Percentiles rank a stretch among this genome's conserved stretches.
Evolutionary conservation across 371 early-diverging fungal genomes (phyloP).

Genomic region (Mortierella sp.): DNA sequence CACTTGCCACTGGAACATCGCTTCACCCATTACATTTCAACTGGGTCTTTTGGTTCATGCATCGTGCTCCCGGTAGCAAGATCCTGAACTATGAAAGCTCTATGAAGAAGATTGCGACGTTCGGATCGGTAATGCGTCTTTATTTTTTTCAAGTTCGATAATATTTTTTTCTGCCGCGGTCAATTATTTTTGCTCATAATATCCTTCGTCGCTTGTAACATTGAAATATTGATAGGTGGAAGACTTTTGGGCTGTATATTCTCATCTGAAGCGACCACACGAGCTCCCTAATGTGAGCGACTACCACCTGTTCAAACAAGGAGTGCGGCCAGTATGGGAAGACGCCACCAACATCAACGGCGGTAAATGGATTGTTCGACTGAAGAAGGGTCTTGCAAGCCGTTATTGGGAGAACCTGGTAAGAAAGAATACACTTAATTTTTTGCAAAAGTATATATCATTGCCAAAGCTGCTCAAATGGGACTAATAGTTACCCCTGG

Average conservation of each 20-base stretch:
- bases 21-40: constrained; percentile 50
- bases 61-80: constrained; percentile 87
- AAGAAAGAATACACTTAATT: constrained; percentile 11
- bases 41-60: constrained; percentile 94
- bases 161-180: too few relatives aligned
- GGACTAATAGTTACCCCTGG: too few relatives aligned
- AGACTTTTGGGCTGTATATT: constrained; percentile 94
- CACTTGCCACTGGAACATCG: constrained; percentile 4
- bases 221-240: constrained; percentile 70
- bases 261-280: constrained; percentile 85
- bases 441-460: too few relatives aligned
- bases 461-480: too few relatives aligned
- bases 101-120: constrained; percentile 88
- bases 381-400: constrained; percentile 93
- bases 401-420: constrained; percentile 95
- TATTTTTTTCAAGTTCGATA: too few relatives aligned
- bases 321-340: constrained; percentile 99
- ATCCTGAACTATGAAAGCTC: constrained; percentile 88
- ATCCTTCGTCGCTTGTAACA: too few relatives aligned
- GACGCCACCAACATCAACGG: constrained; percentile 92
- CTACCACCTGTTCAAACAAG: constrained; percentile 94
- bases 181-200: too few relatives aligned
- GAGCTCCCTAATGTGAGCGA: constrained; percentile 93
- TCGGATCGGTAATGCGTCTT: constrained; percentile 72
- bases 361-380: constrained; percentile 97